Evolutionary conservation across 768 basidiomycete species (phyloP), one percentile per base, ranked within the genome.

Genomic region (Kwoniella mangroviensis): DNA sequence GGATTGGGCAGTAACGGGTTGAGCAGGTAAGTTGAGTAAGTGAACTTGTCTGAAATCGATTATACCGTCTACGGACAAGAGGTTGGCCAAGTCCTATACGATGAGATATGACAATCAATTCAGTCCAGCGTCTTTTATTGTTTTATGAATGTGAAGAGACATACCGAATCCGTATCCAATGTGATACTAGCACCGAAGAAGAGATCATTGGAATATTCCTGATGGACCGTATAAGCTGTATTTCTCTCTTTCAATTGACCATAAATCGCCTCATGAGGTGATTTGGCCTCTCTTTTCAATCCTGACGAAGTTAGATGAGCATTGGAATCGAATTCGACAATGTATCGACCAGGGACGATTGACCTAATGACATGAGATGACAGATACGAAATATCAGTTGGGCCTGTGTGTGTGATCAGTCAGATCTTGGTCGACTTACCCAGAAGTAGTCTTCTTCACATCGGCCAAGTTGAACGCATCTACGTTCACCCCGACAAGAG

Each of bases 111-210:
- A 75, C 65, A 21, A 67, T 57, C n/a, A 74, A 57, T 54, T 63
- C 41, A 60, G 17, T 6, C n/a, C 42, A 11, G 52, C n/a, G 5
- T 13, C 6, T 43, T 7, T 43, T 6, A 43, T 13, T 43, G 7
- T 13, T 43, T 43, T 43, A 6, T 43, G 42, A 7, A 43, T 43
- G 42, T 7, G 42, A 43, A 7, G 42, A 28, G 7, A 63, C 68
- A 56, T 57, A 67, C 84, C 84, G 71, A 65, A 86, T 87, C 45
- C 6, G 68, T 73, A 4, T 81, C 76, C 43, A 90, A 73, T 21
- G 85, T 86, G 60, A 90, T 73, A 49, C 87, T 85, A 34, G 87
- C 89, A 4, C 90, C 90, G 34, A 88, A 82, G 75, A 91, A 90
- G 13, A 91, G 69, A 0, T 84, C 82, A 0, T 85, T 74, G 63